A percentile compares a stretch with the other conserved stretches of the same genome.
Evolutionary conservation across 768 basidiomycete genomes (phyloP).

Genomic region (Rhodocollybia butyracea): DNA sequence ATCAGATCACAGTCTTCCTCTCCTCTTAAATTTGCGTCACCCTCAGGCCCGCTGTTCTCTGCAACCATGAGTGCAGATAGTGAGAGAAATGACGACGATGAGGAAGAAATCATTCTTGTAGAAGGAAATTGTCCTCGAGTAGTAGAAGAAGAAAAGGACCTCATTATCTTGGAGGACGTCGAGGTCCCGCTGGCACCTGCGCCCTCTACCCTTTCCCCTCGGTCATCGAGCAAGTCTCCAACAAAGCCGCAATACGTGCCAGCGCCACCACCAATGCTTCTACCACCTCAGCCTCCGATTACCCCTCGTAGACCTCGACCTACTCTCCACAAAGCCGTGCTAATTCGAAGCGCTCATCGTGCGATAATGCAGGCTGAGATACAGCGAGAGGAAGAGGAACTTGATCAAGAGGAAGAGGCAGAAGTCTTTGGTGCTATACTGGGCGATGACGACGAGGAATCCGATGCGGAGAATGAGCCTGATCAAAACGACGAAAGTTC

Average conservation of each 20-base stretch:
- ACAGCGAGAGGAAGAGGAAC: conserved; percentile 47
- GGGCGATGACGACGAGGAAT: conserved; percentile 33
- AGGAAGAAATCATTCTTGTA: conserved; percentile 56
- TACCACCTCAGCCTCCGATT: conserved; percentile 30
- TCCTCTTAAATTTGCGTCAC: conserved; percentile 8
- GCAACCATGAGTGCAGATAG: conserved; percentile 2
- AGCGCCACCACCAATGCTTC: conserved; percentile 16
- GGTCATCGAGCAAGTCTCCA: conserved; percentile 12
- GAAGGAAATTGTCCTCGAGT: conserved; percentile 66
- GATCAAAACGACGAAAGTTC: conserved; percentile 14
- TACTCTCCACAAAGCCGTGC: conserved; percentile 65
- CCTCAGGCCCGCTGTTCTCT: background rate
- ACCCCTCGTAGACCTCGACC: conserved; percentile 24
- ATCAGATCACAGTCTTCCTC: background rate
- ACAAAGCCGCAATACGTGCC: conserved; percentile 7
- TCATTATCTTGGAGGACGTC: conserved; percentile 73
- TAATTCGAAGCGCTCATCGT: conserved; percentile 68
- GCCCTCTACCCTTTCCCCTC: conserved; percentile 12
- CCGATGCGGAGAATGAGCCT: conserved; percentile 16
- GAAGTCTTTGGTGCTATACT: conserved; percentile 29
- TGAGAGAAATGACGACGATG: conserved; percentile 31
- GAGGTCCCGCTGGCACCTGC: conserved; percentile 22
- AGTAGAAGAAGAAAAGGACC: conserved; percentile 65
- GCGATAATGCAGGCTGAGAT: conserved; percentile 49
- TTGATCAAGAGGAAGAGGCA: conserved; percentile 49